phyloP scores from a whole-genome alignment of 495 filamentous ascomycete species.

The Hypoxylon fuscum region DNA sequence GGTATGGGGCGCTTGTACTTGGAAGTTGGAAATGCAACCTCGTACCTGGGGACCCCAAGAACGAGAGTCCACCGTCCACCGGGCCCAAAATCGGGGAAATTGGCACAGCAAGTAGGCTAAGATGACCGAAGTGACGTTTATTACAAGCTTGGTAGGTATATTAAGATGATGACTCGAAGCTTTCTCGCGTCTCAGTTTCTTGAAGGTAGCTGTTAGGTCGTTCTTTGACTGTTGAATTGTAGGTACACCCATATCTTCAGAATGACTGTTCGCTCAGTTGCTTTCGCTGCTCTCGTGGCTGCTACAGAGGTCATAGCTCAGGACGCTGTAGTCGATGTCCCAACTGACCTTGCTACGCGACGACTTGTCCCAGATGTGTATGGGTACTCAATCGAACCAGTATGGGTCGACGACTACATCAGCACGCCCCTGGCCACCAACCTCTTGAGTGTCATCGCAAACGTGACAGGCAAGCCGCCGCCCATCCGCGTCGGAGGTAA shows the following conservation, averaged over 20 bases:
- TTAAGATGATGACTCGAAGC: conserved; percentile 20
- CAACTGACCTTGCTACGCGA: conserved; percentile 23
- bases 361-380: conserved; percentile 36
- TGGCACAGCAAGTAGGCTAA: background rate
- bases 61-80: background rate
- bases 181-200: background rate
- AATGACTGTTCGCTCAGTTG: conserved; percentile 26
- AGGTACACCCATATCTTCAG: background rate
- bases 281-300: conserved; percentile 21
- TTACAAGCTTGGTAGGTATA: background rate
- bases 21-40: conserved; percentile 30
- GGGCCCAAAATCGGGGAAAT: conserved; percentile 7
- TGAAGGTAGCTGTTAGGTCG: background rate
- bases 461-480: conserved; percentile 36
- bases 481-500: conserved; percentile 45
- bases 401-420: conserved; percentile 44
- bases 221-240: background rate
- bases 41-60: conserved; percentile 21
- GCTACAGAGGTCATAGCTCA: conserved; percentile 21
- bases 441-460: conserved; percentile 34
- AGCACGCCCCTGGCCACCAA: conserved; percentile 37
- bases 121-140: conserved; percentile 15
- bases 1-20: conserved; percentile 2
- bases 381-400: conserved; percentile 44
- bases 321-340: conserved; percentile 27